Evolutionary conservation across 169 alveolate species (phyloP), one percentile per base, ranked within the genome.

Genomic region (Plasmodium vinckei): DNA sequence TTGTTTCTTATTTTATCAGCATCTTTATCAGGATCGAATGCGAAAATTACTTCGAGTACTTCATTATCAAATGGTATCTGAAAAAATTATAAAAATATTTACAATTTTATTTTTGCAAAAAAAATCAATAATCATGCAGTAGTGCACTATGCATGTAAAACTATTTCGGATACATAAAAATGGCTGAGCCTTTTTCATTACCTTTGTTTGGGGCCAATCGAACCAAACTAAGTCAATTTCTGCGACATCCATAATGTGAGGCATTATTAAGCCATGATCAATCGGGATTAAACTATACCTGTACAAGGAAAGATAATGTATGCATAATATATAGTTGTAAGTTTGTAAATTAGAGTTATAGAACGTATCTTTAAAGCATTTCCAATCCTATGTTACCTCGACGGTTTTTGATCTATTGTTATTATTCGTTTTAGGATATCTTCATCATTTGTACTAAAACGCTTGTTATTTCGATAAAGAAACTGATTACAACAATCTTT

Each of bases 171-270:
- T 51, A 51, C 19, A 15, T 0, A 51, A 2, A 2, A 0, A 57
- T n/a, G 21, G 12, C 2, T 12, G 17, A 15, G 1, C 1, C n/a
- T 13, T 13, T 51, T 4, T 96, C 92, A n/a, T n/a, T 47, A 92
- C 89, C 72, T 96, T 94, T 61, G 99, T 95, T 72, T 98, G 98
- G 0, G 97, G 98, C 99, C 99, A 99, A 15, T 96, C 98, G 91
- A 96, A 97, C 99, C 99, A 99, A 15, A 97, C 98, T 71, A 98
- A 91, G 63, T 99, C 99, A 89, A 97, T 95, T 57, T 98, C 97
- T n/a, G 98, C 97, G 1, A 99, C 98, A 89, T 98, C 99, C 46
- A 98, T 93, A 53, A 94, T 97, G 91, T 98, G 99, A 9, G 99
- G 99, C 89, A 99, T 92, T 51, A 98, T 96, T 57, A 98, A 92